These are phyloP conservation scores for Sclerotinia nivalis DNA, from an alignment of 2,329 filamentous ascomycete species.

Conservation along the genomic window DNA sequence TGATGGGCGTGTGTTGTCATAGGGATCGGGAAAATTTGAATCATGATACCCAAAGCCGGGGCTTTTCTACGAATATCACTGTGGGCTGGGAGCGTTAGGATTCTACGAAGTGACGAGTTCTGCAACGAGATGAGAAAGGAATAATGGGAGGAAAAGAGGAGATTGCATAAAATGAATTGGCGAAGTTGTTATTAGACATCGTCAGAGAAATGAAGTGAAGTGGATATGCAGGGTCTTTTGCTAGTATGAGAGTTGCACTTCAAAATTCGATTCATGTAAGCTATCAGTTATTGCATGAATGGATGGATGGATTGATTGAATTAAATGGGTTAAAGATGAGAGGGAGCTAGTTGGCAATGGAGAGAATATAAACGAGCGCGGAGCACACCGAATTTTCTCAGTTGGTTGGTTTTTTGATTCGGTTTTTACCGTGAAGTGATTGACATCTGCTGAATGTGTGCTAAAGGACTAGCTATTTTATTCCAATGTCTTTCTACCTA, in stretches of 20 bases:
- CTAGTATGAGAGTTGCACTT: slow-evolving; percentile 16
- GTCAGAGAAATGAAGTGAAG: background rate
- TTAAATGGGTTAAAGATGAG: slow-evolving; percentile 5
- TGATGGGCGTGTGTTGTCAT: slow-evolving; percentile 17
- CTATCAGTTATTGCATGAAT: slow-evolving; percentile 18
- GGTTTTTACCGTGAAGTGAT: background rate
- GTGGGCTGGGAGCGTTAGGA: background rate
- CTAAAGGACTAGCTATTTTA: background rate
- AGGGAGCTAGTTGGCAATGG: slow-evolving; percentile 2
- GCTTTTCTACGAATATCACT: slow-evolving; percentile 19
- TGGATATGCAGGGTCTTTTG: slow-evolving; percentile 12
- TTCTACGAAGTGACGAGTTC: slow-evolving; percentile 17
- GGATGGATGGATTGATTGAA: background rate
- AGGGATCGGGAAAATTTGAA: slow-evolving; percentile 22
- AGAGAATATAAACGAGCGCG: slow-evolving; percentile 19
- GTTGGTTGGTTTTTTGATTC: background rate
- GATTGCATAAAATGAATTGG: background rate
- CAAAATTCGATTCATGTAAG: slow-evolving; percentile 20
- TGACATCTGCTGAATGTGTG: background rate
- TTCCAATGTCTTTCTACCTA: background rate
- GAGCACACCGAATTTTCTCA: slow-evolving; percentile 5
- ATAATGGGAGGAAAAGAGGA: slow-evolving; percentile 9
- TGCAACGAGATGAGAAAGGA: slow-evolving; percentile 7
- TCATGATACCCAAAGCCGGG: slow-evolving; percentile 24
- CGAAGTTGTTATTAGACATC: background rate